These are phyloP conservation scores for Zymoseptoria tritici DNA, from an alignment of 2,329 filamentous ascomycete genomes.

Conservation along the genomic window DNA sequence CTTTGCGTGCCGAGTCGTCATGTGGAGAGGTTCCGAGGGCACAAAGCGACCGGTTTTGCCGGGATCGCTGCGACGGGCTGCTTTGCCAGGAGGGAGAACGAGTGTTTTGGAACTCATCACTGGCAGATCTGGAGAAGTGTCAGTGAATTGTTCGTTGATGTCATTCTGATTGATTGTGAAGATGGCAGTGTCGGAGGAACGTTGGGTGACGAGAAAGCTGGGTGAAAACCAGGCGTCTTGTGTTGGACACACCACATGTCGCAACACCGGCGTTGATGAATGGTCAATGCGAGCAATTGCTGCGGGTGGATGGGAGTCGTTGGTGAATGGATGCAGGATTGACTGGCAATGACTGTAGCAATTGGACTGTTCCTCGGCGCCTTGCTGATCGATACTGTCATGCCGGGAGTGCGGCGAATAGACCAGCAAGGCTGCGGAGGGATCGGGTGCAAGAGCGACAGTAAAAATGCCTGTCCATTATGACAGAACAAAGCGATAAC, in stretches of 20 bases:
- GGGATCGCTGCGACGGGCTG: conserved; percentile 14
- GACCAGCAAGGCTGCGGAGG: not conserved
- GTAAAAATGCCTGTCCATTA: not conserved
- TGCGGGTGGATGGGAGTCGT: not conserved
- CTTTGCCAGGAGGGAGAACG: conserved; percentile 10
- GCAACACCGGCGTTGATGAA: not conserved
- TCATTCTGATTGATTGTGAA: not conserved
- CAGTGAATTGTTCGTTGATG: not conserved
- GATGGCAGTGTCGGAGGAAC: not conserved
- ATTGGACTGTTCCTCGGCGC: not conserved
- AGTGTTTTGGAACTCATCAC: conserved; percentile 7
- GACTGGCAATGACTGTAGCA: not conserved
- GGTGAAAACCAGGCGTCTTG: conserved; percentile 2
- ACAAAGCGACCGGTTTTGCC: conserved; percentile 31
- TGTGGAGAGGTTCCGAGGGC: conserved; percentile 42
- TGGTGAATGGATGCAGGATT: not conserved
- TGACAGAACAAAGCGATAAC: not conserved
- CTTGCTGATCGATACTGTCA: not conserved
- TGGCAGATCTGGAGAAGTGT: not conserved
- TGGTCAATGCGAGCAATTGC: not conserved
- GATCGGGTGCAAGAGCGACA: not conserved
- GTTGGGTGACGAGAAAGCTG: not conserved
- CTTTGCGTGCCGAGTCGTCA: conserved; percentile 37
- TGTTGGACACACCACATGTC: not conserved
- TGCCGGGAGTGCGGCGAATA: not conserved